Evolutionary conservation across 495 filamentous ascomycete genomes (phyloP).

Genomic region (Lasiosphaeria ovina): DNA sequence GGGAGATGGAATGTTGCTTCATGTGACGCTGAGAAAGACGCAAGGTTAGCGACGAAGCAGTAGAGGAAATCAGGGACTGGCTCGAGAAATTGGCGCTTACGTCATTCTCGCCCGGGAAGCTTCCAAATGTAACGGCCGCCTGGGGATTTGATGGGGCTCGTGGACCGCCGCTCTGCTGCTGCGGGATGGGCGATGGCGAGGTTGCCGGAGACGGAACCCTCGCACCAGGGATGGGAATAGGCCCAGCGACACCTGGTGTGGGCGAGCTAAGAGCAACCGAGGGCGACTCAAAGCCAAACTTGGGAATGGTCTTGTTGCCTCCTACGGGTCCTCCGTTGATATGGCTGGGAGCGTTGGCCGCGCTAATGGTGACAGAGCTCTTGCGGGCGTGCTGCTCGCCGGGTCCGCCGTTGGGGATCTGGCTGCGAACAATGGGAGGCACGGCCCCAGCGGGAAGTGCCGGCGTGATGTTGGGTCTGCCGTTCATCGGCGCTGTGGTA

Average conservation of each 20-base stretch:
- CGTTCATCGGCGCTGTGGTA: constrained; percentile 78
- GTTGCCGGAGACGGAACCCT: constrained; percentile 68
- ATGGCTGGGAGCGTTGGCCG: constrained; percentile 65
- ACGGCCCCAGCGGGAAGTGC: constrained; percentile 56
- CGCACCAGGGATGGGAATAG: constrained; percentile 65
- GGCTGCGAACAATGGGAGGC: constrained; percentile 59
- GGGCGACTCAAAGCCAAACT: constrained; percentile 82
- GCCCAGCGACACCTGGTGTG: constrained; percentile 52
- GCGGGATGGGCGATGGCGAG: constrained; percentile 87
- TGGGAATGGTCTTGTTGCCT: constrained; percentile 57
- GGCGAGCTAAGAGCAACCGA: constrained; percentile 61
- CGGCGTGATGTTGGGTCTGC: constrained; percentile 69
- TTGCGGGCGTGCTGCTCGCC: constrained; percentile 71
- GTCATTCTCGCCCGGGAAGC: constrained; percentile 70
- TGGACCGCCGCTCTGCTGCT: constrained; percentile 79
- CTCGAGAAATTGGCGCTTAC: constrained; percentile 50
- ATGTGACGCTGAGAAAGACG: constrained; percentile 49
- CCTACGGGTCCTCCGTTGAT: constrained; percentile 68
- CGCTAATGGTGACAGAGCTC: constrained; percentile 82
- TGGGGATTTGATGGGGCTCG: constrained; percentile 69
- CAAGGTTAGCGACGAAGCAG: background rate
- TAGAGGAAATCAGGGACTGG: background rate
- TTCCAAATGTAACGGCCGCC: constrained; percentile 75
- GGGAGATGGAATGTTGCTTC: constrained; percentile 49
- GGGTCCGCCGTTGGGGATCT: constrained; percentile 52